Conservation (phyloP, 768 basidiomycete genomes). For the Tulasnella sp. region DNA sequence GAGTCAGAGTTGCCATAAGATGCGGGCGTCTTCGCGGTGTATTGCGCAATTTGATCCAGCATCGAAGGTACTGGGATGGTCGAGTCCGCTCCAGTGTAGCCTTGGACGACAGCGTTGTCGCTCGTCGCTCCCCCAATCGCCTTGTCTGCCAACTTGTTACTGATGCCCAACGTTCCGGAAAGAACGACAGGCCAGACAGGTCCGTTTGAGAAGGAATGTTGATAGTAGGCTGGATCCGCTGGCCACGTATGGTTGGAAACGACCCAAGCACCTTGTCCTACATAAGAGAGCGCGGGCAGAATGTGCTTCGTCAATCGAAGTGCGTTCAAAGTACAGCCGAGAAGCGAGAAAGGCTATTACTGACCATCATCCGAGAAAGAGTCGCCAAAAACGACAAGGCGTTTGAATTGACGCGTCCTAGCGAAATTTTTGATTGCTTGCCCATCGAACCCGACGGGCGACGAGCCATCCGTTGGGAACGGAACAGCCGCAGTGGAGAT, state of each 20-base stretch:
- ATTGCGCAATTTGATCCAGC: background rate
- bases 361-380: background rate
- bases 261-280: background rate
- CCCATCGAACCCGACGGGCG: background rate
- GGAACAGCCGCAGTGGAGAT: background rate
- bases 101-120: slow-evolving; percentile 7
- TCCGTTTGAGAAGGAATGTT: background rate
- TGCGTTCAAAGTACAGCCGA: background rate
- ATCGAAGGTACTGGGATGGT: background rate
- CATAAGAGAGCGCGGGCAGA: background rate
- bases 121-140: background rate
- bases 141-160: background rate
- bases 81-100: slow-evolving; percentile 1
- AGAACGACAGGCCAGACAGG: background rate
- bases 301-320: background rate
- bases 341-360: background rate
- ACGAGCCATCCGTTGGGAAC: background rate
- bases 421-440: background rate
- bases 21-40: background rate
- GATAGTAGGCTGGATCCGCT: background rate
- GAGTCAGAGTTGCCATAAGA: background rate
- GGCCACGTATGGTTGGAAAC: background rate
- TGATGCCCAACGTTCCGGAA: background rate
- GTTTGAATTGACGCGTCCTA: background rate
- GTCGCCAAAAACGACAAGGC: slow-evolving; percentile 7